These are phyloP conservation scores for Didymellaceae sp. DNA, from an alignment of 2,329 filamentous ascomycete species.

Conservation along the genomic window DNA sequence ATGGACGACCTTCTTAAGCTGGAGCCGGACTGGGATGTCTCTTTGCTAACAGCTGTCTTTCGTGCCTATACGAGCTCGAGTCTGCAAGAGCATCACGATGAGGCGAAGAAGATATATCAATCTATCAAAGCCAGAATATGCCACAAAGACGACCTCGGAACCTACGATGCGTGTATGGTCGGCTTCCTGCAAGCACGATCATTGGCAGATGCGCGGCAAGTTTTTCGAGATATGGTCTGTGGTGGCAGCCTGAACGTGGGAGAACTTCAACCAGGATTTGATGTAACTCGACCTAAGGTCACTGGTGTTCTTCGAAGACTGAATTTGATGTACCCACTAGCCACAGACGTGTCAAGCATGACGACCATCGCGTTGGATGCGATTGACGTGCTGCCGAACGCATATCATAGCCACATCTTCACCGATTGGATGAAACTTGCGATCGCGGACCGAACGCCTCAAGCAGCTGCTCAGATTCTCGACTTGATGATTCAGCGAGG, in stretches of 20 bases:
- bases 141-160: slow-evolving; percentile 67
- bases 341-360: slow-evolving; percentile 37
- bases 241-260: slow-evolving; percentile 51
- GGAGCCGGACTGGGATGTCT: slow-evolving; percentile 56
- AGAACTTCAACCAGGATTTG: slow-evolving; percentile 43
- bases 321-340: slow-evolving; percentile 37
- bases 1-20: slow-evolving; percentile 61
- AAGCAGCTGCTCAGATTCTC: slow-evolving; percentile 75
- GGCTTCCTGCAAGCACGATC: slow-evolving; percentile 72
- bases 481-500: slow-evolving; percentile 75
- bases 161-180: slow-evolving; percentile 78
- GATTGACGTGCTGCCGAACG: slow-evolving; percentile 60
- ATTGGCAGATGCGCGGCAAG: slow-evolving; percentile 71
- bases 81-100: slow-evolving; percentile 50
- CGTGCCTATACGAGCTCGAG: slow-evolving; percentile 65
- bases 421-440: slow-evolving; percentile 88
- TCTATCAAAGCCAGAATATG: slow-evolving; percentile 68
- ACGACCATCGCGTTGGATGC: slow-evolving; percentile 46
- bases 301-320: slow-evolving; percentile 34
- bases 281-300: no score
- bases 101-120: slow-evolving; percentile 58
- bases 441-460: slow-evolving; percentile 65
- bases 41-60: slow-evolving; percentile 73
- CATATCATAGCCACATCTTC: slow-evolving; percentile 78
- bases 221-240: slow-evolving; percentile 90